Base-by-base conservation (phyloP, 805 yeast species). In the Yamadazyma akitaensis region DNA sequence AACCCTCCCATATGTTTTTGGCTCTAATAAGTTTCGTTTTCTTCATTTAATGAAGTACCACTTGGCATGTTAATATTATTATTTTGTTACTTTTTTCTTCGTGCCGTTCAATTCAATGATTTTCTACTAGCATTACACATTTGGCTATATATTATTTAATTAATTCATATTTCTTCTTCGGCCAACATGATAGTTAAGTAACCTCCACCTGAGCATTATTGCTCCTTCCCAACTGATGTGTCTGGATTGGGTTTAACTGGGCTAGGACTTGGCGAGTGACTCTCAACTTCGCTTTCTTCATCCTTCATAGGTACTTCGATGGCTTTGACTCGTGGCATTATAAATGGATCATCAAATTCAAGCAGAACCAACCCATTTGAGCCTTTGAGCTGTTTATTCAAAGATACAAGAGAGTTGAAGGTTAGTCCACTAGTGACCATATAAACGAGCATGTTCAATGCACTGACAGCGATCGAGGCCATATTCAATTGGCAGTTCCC, bases 291-390 rank as follows among this genome's bases (percentile, higher is more conserved):
- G 24, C 24, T 21, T 21, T 21, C 24, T 21, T 30, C 33, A 30
- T 30, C 14, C 14, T 30, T 30, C 14, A 30, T 10, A n/a, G 33
- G 33, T n/a, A 5, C 33, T 13, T 12, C 33, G 33, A 30, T 10
- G 13, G 13, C 3, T n/a, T 31, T 9, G 39, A 31, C 31, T 13
- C 14, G 8, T 7, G 49, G 49, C 46, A 19, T 26, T 17, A 33
- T 11, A 39, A 47, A 47, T 2, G 50, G 47, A 21, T 47, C 50
- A 11, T 34, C 37, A 34, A 33, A 47, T 12, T 38, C 43, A 9
- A 47, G 25, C 19, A 42, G 35, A 5, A 44, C 28, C 14, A 34
- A 26, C 10, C 46, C 48, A 18, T 32, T 16, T 16, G 37, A 26
- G 30, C 30, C 19, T 18, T 11, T 13, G 5, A 19, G 12, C 11